These are phyloP conservation scores for Chlorella sorokiniana DNA, from an alignment of 139 green algal species.

Conservation along the genomic window DNA sequence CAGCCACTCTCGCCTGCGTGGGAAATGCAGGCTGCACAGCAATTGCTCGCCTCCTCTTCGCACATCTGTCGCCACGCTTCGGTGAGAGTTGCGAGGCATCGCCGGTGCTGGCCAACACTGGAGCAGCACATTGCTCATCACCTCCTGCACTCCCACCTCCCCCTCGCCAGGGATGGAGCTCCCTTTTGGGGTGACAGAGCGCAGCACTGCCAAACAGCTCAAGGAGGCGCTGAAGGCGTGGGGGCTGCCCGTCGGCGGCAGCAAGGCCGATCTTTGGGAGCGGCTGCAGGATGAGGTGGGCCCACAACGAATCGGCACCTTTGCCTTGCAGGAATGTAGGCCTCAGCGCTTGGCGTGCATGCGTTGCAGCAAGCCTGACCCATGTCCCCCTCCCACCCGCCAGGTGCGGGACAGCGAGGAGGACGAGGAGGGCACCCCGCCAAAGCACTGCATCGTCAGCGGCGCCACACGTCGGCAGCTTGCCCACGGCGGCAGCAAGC, in stretches of 20 bases:
- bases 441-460: constrained; percentile 7
- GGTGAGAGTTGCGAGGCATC: neutral
- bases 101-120: neutral
- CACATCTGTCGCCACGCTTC: neutral
- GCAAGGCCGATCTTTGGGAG: neutral
- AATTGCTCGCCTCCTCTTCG: neutral
- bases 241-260: constrained; percentile 3
- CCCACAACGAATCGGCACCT: neutral
- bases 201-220: neutral
- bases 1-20: constrained; percentile 6
- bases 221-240: constrained; percentile 11
- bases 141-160: neutral
- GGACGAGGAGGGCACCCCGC: neutral
- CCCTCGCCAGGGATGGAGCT: constrained; percentile 9
- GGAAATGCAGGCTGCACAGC: constrained; percentile 1
- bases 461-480: constrained; percentile 13
- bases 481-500: too few species aligned
- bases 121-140: neutral
- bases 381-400: too few species aligned
- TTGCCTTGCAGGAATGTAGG: neutral
- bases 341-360: neutral
- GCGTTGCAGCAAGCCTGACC: too few species aligned
- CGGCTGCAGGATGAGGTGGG: constrained; percentile 7
- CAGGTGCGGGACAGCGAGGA: constrained; percentile 13
- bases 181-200: neutral